Conservation (phyloP, 148 eudicot species). For the Rhododendron mucronatum region DNA sequence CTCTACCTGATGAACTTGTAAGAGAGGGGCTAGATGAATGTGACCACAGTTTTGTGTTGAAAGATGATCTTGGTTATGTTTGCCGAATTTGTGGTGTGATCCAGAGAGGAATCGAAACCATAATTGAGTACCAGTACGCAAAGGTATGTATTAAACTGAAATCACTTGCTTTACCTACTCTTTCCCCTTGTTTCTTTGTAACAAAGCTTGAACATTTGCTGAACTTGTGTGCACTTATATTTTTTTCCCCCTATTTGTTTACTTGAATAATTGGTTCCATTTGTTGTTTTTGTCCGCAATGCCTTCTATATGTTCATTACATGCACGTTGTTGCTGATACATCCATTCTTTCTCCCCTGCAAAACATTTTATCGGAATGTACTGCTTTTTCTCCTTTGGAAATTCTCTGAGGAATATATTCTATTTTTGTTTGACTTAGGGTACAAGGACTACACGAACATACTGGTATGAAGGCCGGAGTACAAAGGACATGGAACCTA, state of each 20-base stretch:
- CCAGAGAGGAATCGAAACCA: conserved; percentile 67
- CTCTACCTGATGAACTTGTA: conserved; percentile 30
- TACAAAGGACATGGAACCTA: conserved; percentile 32
- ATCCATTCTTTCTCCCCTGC: neutral
- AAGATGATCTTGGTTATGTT: conserved; percentile 89
- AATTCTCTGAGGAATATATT: neutral
- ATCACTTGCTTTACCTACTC: neutral
- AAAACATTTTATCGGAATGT: neutral
- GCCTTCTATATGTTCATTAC: neutral
- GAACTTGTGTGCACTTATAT: neutral
- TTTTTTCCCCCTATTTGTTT: neutral
- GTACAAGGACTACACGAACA: conserved; percentile 43
- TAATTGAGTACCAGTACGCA: conserved; percentile 70
- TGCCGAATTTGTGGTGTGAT: conserved; percentile 95
- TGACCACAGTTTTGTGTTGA: conserved; percentile 78
- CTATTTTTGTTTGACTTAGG: conserved; percentile 30
- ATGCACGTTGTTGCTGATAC: neutral
- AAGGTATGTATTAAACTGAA: conserved; percentile 14
- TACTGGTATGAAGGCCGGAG: conserved; percentile 48
- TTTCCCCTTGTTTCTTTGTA: neutral
- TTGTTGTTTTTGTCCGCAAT: neutral
- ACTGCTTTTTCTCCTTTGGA: neutral
- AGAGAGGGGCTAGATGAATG: conserved; percentile 65
- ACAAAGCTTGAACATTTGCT: neutral
- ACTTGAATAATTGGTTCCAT: neutral